Conservation (phyloP, 768 basidiomycete genomes). For the Auriscalpium orientale region DNA sequence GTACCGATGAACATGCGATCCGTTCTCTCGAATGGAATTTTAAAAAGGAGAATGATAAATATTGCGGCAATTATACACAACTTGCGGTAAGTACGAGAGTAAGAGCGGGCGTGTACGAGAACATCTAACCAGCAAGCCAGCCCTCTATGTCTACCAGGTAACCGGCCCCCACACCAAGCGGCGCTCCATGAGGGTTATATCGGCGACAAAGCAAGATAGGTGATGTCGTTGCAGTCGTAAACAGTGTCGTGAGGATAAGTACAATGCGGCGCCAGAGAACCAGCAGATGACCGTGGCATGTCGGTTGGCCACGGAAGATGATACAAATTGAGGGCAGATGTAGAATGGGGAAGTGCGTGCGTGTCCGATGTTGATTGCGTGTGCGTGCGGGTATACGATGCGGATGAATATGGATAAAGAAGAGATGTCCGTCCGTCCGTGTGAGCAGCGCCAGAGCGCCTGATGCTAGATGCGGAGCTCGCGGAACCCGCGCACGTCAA, state of each 20-base stretch:
- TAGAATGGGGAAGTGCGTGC: too few relatives aligned
- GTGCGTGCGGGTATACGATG: not conserved
- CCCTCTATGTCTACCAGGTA: too few relatives aligned
- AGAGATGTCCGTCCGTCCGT: not conserved
- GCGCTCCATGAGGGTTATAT: too few relatives aligned
- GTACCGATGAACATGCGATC: too few relatives aligned
- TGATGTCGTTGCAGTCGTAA: not conserved
- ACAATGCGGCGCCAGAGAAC: not conserved
- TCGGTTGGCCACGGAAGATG: not conserved
- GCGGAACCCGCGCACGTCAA: conserved; percentile 72
- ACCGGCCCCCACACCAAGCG: too few relatives aligned
- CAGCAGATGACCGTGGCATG: not conserved
- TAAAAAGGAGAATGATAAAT: not conserved
- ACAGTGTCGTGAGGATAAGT: not conserved
- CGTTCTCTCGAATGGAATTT: not conserved
- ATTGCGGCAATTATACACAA: not conserved
- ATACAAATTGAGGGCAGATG: not conserved
- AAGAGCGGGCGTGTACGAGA: not conserved
- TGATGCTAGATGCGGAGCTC: conserved; percentile 56
- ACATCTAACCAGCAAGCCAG: too few relatives aligned
- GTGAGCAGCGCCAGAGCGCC: not conserved
- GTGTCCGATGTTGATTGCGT: not conserved
- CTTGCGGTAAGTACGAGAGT: not conserved
- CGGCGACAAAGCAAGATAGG: not conserved
- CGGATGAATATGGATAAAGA: not conserved